phyloP scores from a whole-genome alignment of 78 protist species.

The Dictyostelium capitatum region DNA sequence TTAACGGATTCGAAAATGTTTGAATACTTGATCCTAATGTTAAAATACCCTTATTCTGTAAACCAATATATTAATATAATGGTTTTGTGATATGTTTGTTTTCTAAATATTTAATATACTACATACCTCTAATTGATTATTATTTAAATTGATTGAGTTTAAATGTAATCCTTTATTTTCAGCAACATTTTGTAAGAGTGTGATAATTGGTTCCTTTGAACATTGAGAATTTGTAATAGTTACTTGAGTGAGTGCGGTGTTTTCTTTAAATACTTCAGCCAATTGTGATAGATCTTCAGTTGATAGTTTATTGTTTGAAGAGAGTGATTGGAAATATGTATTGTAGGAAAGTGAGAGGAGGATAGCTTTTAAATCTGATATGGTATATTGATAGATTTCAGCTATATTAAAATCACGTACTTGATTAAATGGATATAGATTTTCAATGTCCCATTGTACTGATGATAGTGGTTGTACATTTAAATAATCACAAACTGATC shows the following conservation, averaged over 20 bases:
- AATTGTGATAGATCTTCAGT: conserved; percentile 46
- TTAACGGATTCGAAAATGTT: conserved; percentile 33
- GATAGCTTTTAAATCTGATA: conserved; percentile 37
- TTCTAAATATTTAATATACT: no score
- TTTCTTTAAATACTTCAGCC: conserved; percentile 32
- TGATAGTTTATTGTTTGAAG: conserved; percentile 33
- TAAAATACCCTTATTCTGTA: conserved; percentile 34
- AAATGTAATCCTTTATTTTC: conserved; percentile 45
- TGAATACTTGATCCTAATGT: conserved; percentile 53
- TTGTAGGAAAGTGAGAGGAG: conserved; percentile 49
- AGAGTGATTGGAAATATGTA: conserved; percentile 51
- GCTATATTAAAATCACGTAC: conserved; percentile 37
- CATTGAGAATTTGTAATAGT: conserved; percentile 19
- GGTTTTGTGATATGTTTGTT: no score
- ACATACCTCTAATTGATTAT: conserved; percentile 48
- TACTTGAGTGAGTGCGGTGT: conserved; percentile 30
- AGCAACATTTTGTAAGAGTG: conserved; percentile 4
- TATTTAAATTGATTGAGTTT: conserved; percentile 11
- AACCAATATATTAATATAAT: neutral
- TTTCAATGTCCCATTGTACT: conserved; percentile 61
- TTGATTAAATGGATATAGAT: conserved; percentile 51
- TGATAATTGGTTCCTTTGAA: conserved; percentile 55
- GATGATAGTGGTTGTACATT: conserved; percentile 48
- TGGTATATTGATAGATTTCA: conserved; percentile 45
- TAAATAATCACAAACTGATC: conserved; percentile 64